Evolutionary conservation across 2,329 filamentous ascomycete genomes (phyloP), one percentile per base, ranked within the genome.

Genomic region (Endoconidiophora laricicola): DNA sequence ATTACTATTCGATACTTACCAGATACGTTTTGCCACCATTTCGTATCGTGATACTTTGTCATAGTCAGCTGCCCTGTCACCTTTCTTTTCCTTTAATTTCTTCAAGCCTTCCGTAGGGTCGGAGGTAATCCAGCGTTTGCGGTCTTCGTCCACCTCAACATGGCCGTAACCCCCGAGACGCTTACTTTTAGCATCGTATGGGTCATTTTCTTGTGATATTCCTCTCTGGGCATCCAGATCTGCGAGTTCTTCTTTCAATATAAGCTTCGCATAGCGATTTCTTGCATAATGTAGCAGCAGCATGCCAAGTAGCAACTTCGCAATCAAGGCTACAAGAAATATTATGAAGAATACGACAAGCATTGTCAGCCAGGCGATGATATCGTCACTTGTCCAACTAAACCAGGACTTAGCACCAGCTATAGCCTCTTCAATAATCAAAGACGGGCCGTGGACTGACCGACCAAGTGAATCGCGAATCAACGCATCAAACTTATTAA

Each of bases 1-100:
- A 44, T n/a, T 44, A 23, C 6, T 24, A 23, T 22, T 10, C 6
- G 26, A 23, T 14, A 54, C n/a, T 53, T 65, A 96, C 91, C 91
- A 98, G 58, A 98, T 98, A 61, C 91, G 75, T 72, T 95, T 96
- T 0, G 86, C 86, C 58, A 87, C 81, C 91, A 96, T 95, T 61
- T 87, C 86, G 67, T 95, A 98, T 58, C 91, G 73, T 72, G 78
- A 55, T 79, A 86, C 61, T 67, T 78, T 59, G 72, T 83, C 64
- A 78, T 77, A 61, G 76, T 68, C 66, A 3, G 53, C 56, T 2
- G 62, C 60, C 1, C 55, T 56, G 18, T 52, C 78, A 48, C 76
- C 73, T 50, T 72, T 72, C 48, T 67, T 67, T 36, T 71, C 66
- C 54, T 69, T 69, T 47, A n/a, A 56, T 67, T 59, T 76, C 57